These are phyloP conservation scores for Nicotiana benthamiana DNA, from an alignment of 257 asterid genomes.

Conservation along the genomic window DNA sequence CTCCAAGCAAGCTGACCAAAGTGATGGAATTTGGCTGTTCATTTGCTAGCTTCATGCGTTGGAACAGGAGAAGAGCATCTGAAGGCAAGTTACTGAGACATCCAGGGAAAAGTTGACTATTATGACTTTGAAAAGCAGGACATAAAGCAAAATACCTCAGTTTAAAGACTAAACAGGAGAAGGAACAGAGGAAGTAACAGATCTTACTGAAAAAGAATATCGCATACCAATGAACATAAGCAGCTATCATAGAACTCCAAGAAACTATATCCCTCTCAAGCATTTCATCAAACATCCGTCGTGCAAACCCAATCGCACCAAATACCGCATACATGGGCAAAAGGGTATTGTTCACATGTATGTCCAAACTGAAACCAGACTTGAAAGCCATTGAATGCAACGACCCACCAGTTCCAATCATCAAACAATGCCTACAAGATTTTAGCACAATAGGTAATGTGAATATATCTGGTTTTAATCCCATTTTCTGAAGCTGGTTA, in stretches of 20 bases:
- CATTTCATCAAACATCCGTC: conserved; percentile 63
- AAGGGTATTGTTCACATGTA: conserved; percentile 45
- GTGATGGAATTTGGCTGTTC: conserved; percentile 49
- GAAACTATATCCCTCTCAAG: conserved; percentile 49
- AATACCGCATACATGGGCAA: conserved; percentile 44
- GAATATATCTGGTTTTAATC: conserved; percentile 37
- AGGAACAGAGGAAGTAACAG: too few species aligned
- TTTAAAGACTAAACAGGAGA: background rate
- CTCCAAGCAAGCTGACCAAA: conserved; percentile 50
- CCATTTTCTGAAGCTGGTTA: conserved; percentile 18
- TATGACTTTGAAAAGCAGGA: background rate
- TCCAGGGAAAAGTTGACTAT: background rate
- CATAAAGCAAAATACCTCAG: background rate
- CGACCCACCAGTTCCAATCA: conserved; percentile 46
- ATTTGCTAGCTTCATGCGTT: conserved; percentile 30
- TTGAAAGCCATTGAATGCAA: conserved; percentile 45
- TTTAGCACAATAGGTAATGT: conserved; percentile 53
- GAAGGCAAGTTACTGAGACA: conserved; percentile 34
- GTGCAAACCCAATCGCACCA: conserved; percentile 22
- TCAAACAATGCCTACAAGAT: conserved; percentile 54
- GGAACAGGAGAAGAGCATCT: conserved; percentile 47
- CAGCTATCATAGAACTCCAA: conserved; percentile 78
- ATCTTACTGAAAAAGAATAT: background rate
- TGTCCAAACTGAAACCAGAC: conserved; percentile 38
- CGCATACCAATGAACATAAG: conserved; percentile 56